Percentiles rank a stretch among this genome's conserved stretches.
phyloP scores from a whole-genome alignment of 768 basidiomycete genomes.

The Tricholoma sp. region DNA sequence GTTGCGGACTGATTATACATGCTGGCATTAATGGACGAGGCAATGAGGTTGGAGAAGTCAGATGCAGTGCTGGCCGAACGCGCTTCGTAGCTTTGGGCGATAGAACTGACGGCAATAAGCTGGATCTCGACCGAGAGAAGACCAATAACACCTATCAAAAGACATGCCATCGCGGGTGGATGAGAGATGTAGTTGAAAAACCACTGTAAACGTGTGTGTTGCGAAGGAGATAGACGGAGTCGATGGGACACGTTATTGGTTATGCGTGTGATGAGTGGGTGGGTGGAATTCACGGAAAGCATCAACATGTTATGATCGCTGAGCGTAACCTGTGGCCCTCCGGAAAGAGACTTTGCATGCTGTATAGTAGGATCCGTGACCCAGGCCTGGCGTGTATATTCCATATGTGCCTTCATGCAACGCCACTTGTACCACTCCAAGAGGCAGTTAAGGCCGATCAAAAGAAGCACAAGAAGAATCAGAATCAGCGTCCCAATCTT shows the following conservation, averaged over 20 bases:
- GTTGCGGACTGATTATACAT: conserved; percentile 77
- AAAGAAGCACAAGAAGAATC: conserved; percentile 62
- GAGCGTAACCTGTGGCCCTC: conserved; percentile 51
- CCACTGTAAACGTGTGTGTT: conserved; percentile 76
- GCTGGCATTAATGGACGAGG: conserved; percentile 70
- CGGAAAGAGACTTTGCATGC: conserved; percentile 29
- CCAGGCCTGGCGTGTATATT: conserved; percentile 75
- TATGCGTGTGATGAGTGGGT: conserved; percentile 70
- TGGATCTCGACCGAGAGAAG: conserved; percentile 85
- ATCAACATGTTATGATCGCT: conserved; percentile 77
- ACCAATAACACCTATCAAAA: conserved; percentile 91
- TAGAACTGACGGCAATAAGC: conserved; percentile 69
- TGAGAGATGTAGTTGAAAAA: conserved; percentile 91
- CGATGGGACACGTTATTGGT: conserved; percentile 46
- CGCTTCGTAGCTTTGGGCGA: conserved; percentile 63
- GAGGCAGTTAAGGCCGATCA: conserved; percentile 67
- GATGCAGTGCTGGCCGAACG: conserved; percentile 55
- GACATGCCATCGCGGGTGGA: conserved; percentile 83
- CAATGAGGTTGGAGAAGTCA: conserved; percentile 69
- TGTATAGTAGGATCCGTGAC: conserved; percentile 60
- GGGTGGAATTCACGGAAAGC: conserved; percentile 60
- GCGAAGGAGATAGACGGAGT: conserved; percentile 52
- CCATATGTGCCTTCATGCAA: conserved; percentile 58
- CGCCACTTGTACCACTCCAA: conserved; percentile 91
- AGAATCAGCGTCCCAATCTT: conserved; percentile 78